phyloP scores from a whole-genome alignment of 371 early-diverging fungal species.

The Smittium culicis region DNA sequence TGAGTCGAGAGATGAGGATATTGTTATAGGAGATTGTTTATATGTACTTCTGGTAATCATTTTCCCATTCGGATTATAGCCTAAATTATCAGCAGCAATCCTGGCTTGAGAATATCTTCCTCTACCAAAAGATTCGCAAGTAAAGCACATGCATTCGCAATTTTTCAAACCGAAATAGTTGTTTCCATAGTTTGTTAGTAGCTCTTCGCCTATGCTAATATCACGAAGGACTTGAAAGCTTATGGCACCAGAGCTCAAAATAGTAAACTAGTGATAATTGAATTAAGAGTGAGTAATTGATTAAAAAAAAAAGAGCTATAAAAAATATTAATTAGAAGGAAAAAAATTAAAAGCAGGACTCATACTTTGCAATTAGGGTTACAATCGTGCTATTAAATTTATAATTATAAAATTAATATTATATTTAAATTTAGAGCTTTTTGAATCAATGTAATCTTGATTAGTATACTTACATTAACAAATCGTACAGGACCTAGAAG shows the following conservation, averaged over 20 bases:
- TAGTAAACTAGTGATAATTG: slow-evolving; percentile 38
- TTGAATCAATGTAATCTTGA: no score
- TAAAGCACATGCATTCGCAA: slow-evolving; percentile 75
- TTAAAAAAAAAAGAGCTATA: neutral
- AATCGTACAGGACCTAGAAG: slow-evolving; percentile 93
- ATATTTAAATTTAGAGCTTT: no score
- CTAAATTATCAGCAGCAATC: neutral
- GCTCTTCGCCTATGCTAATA: slow-evolving; percentile 71
- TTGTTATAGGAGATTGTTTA: neutral
- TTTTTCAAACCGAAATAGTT: slow-evolving; percentile 81
- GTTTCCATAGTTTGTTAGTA: slow-evolving; percentile 70
- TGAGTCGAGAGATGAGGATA: neutral
- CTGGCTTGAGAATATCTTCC: slow-evolving; percentile 18
- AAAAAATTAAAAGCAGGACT: slow-evolving; percentile 3
- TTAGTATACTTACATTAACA: slow-evolving; percentile 49
- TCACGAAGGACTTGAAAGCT: slow-evolving; percentile 61
- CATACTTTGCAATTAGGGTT: slow-evolving; percentile 59
- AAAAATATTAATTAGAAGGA: neutral
- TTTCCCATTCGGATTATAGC: neutral
- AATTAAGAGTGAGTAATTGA: neutral
- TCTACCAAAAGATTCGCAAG: slow-evolving; percentile 51
- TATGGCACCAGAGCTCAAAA: slow-evolving; percentile 44
- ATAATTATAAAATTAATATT: no score
- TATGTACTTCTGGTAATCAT: neutral
- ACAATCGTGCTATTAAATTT: slow-evolving; percentile 60